Percentiles rank a stretch among this genome's conserved stretches.
Conservation (phyloP, 495 filamentous ascomycete species). For the Xylaria palmicola region DNA sequence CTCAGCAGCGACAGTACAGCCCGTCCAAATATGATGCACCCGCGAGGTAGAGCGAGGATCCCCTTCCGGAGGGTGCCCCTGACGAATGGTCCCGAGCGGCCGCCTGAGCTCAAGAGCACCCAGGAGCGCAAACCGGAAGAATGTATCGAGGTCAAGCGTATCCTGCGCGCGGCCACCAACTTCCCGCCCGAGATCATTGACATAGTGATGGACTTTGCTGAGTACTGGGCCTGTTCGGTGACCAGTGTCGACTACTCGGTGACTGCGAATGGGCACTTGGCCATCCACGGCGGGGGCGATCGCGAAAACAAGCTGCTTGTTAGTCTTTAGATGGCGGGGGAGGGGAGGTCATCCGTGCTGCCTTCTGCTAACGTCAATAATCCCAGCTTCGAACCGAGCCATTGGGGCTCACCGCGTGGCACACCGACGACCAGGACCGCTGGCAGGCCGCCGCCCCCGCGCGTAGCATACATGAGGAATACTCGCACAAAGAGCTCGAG, state of each 20-base stretch:
- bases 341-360: not conserved
- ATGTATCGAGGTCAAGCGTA: conserved; percentile 45
- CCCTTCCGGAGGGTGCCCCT: conserved; percentile 16
- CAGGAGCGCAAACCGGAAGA: conserved; percentile 41
- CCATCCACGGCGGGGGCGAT: conserved; percentile 15
- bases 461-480: conserved; percentile 30
- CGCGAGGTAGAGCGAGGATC: conserved; percentile 17
- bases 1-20: too few species aligned
- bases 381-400: conserved; percentile 43
- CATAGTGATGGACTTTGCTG: conserved; percentile 63
- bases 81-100: conserved; percentile 6
- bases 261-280: not conserved
- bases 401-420: conserved; percentile 37
- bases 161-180: conserved; percentile 36
- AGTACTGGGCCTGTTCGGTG: conserved; percentile 65
- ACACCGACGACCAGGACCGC: conserved; percentile 17
- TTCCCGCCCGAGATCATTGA: conserved; percentile 68
- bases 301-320: conserved; percentile 41
- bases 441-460: conserved; percentile 17
- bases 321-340: conserved; percentile 9
- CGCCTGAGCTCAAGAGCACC: conserved; percentile 6
- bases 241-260: conserved; percentile 24
- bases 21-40: conserved; percentile 23
- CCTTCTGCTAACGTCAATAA: conserved; percentile 9
- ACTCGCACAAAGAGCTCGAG: conserved; percentile 30